Evolutionary conservation across 2,329 filamentous ascomycete species (phyloP).

Genomic region (Colletotrichum paranaense): DNA sequence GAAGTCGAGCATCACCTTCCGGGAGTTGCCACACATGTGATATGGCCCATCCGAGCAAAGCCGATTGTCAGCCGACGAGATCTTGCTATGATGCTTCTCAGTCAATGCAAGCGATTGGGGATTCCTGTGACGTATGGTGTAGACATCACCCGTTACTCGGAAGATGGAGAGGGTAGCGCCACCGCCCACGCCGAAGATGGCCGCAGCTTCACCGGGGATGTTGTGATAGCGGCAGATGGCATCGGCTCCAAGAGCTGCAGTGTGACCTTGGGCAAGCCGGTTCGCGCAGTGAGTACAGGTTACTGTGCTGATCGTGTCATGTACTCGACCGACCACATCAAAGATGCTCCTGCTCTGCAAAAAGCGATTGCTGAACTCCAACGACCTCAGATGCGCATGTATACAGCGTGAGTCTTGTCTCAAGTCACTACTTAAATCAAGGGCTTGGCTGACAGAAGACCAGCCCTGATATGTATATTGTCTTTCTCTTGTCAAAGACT

Average conservation of each 20-base stretch:
- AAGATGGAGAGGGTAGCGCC: not conserved
- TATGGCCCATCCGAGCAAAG: not conserved
- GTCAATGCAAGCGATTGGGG: not conserved
- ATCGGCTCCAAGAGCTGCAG: not conserved
- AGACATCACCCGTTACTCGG: not conserved
- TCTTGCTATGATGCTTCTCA: not conserved
- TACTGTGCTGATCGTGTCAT: not conserved
- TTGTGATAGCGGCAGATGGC: not conserved
- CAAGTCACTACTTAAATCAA: no score
- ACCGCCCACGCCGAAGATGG: not conserved
- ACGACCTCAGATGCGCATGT: not conserved
- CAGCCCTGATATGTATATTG: not conserved
- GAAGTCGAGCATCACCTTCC: not conserved
- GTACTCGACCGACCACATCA: not conserved
- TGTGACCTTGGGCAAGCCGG: not conserved
- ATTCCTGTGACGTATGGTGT: not conserved
- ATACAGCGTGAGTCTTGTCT: not conserved
- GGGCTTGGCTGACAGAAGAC: not conserved
- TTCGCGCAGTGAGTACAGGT: not conserved
- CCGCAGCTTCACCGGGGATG: not conserved
- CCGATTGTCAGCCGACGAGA: not conserved
- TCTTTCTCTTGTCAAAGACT: not conserved
- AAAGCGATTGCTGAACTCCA: not conserved
- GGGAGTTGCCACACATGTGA: not conserved
- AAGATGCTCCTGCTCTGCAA: not conserved